These are phyloP conservation scores for Amorphotheca resinae DNA, from an alignment of 495 filamentous ascomycete genomes.

Conservation along the genomic window DNA sequence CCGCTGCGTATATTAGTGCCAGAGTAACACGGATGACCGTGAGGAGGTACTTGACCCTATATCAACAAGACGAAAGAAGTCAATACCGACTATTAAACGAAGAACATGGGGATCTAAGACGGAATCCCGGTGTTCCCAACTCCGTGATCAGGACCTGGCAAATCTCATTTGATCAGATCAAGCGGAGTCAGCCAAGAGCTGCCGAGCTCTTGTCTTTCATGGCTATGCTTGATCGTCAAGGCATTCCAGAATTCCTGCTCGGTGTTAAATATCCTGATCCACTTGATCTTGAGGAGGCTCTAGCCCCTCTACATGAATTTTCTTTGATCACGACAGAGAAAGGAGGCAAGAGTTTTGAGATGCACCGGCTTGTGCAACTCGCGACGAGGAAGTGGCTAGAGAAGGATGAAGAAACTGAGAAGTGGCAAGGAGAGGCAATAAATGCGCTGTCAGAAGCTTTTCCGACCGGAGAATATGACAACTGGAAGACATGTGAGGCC, in stretches of 20 bases:
- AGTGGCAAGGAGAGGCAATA: constrained; percentile 8
- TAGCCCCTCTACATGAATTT: constrained; percentile 11
- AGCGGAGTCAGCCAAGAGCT: constrained; percentile 20
- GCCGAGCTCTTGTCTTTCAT: constrained; percentile 31
- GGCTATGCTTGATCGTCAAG: constrained; percentile 29
- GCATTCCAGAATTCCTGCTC: constrained; percentile 27
- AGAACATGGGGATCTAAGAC: constrained; percentile 28
- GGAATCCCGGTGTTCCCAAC: constrained; percentile 26
- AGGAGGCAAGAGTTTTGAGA: constrained; percentile 9
- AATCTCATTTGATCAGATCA: constrained; percentile 37
- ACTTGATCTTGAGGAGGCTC: constrained; percentile 9
- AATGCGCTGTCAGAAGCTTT: constrained; percentile 9
- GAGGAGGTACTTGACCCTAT: constrained; percentile 25
- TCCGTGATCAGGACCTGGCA: constrained; percentile 33
- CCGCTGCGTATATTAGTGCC: constrained; percentile 15
- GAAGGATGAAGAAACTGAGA: constrained; percentile 3
- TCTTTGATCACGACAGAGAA: constrained; percentile 15
- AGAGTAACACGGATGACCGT: constrained; percentile 11
- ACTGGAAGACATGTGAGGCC: constrained; percentile 21
- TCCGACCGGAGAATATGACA: constrained; percentile 20
- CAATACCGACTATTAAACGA: constrained; percentile 26
- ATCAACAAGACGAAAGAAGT: constrained; percentile 23
- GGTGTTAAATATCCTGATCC: constrained; percentile 3
- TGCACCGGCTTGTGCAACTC: constrained; percentile 22
- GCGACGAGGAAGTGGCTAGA: constrained; percentile 18